Percentiles rank a stretch among this genome's conserved stretches.
These are phyloP conservation scores for Geotrichum restrictum DNA, from an alignment of 1,139 yeast species.

Conservation along the genomic window DNA sequence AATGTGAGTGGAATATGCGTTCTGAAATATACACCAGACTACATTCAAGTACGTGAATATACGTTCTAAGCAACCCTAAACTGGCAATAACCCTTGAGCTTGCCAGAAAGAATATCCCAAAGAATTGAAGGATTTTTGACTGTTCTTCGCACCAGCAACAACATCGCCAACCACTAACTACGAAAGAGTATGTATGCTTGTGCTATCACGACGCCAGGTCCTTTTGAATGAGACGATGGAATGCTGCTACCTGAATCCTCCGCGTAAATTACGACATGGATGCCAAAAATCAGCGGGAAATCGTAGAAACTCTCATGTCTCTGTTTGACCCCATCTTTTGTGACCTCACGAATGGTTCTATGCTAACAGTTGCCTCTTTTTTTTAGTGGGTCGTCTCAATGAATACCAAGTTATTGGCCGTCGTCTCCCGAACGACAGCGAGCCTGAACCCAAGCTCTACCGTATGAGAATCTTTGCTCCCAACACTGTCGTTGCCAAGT, in stretches of 20 bases:
- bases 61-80: neutral
- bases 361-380: slow-evolving; percentile 3
- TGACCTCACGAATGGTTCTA: no score
- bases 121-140: slow-evolving; percentile 15
- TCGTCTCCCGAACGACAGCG: slow-evolving; percentile 98
- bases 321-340: no score
- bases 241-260: neutral
- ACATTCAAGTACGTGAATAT: no score
- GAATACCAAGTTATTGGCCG: slow-evolving; percentile 99
- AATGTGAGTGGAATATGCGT: neutral
- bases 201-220: neutral
- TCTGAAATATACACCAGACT: neutral
- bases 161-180: slow-evolving; percentile 14
- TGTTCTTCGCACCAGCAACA: slow-evolving; percentile 18
- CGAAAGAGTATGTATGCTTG: slow-evolving; percentile 21
- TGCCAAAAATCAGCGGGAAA: no score
- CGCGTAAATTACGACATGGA: no score
- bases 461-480: slow-evolving; percentile 99
- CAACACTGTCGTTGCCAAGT: slow-evolving; percentile 98
- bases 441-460: slow-evolving; percentile 99
- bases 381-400: slow-evolving; percentile 65
- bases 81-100: neutral
- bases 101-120: slow-evolving; percentile 1
- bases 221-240: neutral
- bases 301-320: no score